These are phyloP conservation scores for Myxozyma mucilagina DNA, from an alignment of 805 yeast genomes.

Conservation along the genomic window DNA sequence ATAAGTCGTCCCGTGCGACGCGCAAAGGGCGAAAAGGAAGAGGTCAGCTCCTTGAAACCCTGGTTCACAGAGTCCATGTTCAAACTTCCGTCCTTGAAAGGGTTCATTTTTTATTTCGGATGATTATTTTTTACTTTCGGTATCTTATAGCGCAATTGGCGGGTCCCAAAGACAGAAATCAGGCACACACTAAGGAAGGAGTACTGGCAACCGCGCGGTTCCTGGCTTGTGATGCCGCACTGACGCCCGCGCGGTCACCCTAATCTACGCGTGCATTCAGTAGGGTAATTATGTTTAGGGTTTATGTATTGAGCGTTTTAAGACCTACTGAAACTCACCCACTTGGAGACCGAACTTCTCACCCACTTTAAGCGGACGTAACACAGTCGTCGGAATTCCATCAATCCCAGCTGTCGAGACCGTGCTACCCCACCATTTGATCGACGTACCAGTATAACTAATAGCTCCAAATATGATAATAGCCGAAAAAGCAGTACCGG, in stretches of 20 bases:
- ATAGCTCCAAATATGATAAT: conserved; percentile 54
- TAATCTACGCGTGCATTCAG: too few relatives aligned
- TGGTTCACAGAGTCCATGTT: conserved; percentile 41
- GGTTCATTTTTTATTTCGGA: conserved; percentile 17
- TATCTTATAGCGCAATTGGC: neutral
- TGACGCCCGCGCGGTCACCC: too few relatives aligned
- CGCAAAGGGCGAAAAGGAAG: conserved; percentile 67
- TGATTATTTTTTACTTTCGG: neutral
- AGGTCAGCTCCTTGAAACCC: conserved; percentile 43
- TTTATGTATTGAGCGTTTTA: neutral
- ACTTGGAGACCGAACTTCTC: conserved; percentile 4
- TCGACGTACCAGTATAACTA: conserved; percentile 39
- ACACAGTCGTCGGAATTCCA: conserved; percentile 9
- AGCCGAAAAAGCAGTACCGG: conserved; percentile 67
- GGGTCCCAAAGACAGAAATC: too few relatives aligned
- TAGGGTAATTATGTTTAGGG: too few relatives aligned
- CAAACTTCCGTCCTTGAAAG: conserved; percentile 15
- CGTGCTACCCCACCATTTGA: conserved; percentile 61
- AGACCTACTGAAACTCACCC: conserved; percentile 3
- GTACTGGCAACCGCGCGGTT: too few relatives aligned
- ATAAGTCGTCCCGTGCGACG: conserved; percentile 77
- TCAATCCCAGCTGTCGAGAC: conserved; percentile 25
- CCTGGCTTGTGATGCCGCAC: too few relatives aligned
- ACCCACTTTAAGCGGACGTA: conserved; percentile 7
- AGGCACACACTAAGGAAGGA: too few relatives aligned